These are phyloP conservation scores for Fonsecaea monophora DNA, from an alignment of 2,329 filamentous ascomycete genomes.

Conservation along the genomic window DNA sequence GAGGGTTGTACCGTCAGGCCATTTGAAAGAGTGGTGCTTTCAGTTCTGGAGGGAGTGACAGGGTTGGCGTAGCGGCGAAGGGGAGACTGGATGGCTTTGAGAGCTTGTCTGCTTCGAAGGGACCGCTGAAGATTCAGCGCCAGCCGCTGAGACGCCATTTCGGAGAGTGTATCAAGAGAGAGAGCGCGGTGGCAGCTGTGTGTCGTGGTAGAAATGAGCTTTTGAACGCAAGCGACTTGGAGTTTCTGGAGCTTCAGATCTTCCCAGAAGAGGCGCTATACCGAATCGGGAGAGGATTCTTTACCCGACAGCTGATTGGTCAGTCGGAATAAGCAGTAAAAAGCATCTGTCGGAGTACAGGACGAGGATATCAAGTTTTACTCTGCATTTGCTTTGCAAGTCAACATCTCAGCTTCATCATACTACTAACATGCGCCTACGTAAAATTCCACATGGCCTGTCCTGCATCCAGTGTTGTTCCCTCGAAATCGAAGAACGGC, in stretches of 20 bases:
- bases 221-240: conserved; percentile 16
- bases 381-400: not conserved
- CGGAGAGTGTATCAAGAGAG: conserved; percentile 13
- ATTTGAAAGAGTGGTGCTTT: conserved; percentile 96
- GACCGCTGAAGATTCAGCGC: conserved; percentile 91
- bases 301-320: conserved; percentile 32
- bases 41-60: conserved; percentile 78
- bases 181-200: conserved; percentile 18
- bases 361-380: not conserved
- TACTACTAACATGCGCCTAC: not conserved
- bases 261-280: conserved; percentile 25
- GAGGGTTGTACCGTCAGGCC: conserved; percentile 79
- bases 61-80: conserved; percentile 90
- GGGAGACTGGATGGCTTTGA: conserved; percentile 77
- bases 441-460: conserved; percentile 38
- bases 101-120: conserved; percentile 84
- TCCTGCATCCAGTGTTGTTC: conserved; percentile 37
- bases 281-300: conserved; percentile 21
- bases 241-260: conserved; percentile 25
- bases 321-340: not conserved
- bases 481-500: conserved; percentile 43
- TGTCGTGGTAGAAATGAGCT: conserved; percentile 29
- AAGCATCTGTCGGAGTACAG: not conserved
- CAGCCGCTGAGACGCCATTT: conserved; percentile 95
- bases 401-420: not conserved